A percentile compares a stretch with the other conserved stretches of the same genome.
Evolutionary conservation across 306 rosid species (phyloP).

Genomic region (Cotoneaster glaucophyllus): DNA sequence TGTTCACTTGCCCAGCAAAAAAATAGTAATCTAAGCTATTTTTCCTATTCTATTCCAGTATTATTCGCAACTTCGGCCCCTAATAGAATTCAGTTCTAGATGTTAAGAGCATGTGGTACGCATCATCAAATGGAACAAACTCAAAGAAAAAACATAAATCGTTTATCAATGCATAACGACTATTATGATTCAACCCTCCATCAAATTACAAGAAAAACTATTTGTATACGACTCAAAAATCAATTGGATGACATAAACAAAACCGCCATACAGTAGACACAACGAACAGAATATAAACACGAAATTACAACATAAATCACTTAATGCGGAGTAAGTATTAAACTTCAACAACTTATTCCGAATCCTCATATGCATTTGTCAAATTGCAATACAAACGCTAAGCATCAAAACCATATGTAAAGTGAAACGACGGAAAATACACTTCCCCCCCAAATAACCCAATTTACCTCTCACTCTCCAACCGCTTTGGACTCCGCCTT

Average conservation of each 20-base stretch:
- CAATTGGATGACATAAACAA: too few species aligned
- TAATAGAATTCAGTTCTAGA: neutral
- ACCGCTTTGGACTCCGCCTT: neutral
- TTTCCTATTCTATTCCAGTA: neutral
- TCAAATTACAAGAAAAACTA: too few species aligned
- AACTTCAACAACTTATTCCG: neutral
- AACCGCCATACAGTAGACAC: too few species aligned
- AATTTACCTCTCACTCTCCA: slow-evolving; percentile 8
- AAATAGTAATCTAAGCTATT: neutral
- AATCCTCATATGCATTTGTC: neutral
- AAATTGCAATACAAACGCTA: neutral
- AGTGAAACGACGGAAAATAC: neutral
- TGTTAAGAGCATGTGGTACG: too few species aligned
- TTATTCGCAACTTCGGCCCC: neutral
- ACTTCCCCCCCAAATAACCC: neutral
- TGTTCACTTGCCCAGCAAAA: too few species aligned
- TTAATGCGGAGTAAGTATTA: neutral
- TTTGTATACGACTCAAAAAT: too few species aligned
- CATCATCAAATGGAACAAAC: too few species aligned
- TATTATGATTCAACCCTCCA: too few species aligned
- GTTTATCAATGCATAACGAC: too few species aligned
- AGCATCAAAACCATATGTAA: neutral
- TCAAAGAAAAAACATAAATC: too few species aligned
- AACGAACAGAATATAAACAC: too few species aligned
- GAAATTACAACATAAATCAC: neutral